phyloP scores from a whole-genome alignment of 2,329 filamentous ascomycete genomes.

The Sarocladium oryzae region DNA sequence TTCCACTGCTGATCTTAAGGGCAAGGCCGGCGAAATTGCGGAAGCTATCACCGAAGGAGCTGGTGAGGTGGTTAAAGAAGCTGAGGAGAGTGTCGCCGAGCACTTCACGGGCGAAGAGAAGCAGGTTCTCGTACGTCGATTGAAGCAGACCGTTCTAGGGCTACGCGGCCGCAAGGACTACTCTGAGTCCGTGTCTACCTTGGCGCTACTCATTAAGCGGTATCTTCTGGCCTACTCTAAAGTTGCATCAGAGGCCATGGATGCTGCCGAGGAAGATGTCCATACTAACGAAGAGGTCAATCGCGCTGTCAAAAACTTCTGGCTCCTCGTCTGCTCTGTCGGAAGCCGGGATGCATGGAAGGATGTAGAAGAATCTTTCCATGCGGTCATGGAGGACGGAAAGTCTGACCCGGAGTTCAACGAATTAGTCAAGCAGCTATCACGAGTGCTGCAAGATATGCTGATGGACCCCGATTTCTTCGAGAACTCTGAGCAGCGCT shows the following conservation, averaged over 20 bases:
- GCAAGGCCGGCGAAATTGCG: slow-evolving; percentile 49
- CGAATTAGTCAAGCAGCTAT: slow-evolving; percentile 64
- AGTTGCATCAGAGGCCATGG: slow-evolving; percentile 59
- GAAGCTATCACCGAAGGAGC: slow-evolving; percentile 47
- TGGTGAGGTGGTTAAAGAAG: slow-evolving; percentile 48
- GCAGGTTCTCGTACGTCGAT: slow-evolving; percentile 63
- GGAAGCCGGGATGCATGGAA: slow-evolving; percentile 71
- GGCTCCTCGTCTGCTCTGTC: slow-evolving; percentile 73
- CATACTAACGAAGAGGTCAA: slow-evolving; percentile 69
- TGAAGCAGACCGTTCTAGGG: slow-evolving; percentile 70
- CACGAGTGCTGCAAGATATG: slow-evolving; percentile 69
- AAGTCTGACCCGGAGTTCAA: slow-evolving; percentile 79
- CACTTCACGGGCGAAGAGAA: slow-evolving; percentile 68
- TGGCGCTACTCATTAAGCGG: slow-evolving; percentile 68
- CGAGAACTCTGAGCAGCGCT: slow-evolving; percentile 57
- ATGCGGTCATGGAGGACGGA: slow-evolving; percentile 65
- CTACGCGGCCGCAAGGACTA: slow-evolving; percentile 76
- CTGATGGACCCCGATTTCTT: slow-evolving; percentile 83
- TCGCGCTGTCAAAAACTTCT: slow-evolving; percentile 70
- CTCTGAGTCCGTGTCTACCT: slow-evolving; percentile 73
- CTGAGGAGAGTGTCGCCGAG: slow-evolving; percentile 64
- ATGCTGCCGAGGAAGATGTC: slow-evolving; percentile 63
- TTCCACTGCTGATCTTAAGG: slow-evolving; percentile 57
- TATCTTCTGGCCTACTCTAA: slow-evolving; percentile 75
- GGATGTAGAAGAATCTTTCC: slow-evolving; percentile 61